Conservation (phyloP, 2,329 filamentous ascomycete genomes). For the Cercospora sp. region DNA sequence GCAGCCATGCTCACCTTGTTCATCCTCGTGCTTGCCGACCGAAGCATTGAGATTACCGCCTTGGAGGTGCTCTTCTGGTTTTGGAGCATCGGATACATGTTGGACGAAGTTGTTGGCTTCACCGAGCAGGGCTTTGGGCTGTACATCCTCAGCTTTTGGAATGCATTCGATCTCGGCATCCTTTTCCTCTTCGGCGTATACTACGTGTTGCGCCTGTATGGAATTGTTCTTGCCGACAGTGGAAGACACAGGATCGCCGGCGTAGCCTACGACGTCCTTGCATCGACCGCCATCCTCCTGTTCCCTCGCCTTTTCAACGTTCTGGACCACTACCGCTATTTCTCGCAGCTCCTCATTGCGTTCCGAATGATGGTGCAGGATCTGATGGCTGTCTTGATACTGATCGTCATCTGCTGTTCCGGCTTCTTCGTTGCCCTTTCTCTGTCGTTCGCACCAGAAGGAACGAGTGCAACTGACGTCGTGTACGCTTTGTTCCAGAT, state of each 20-base stretch:
- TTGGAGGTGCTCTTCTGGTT: slow-evolving; percentile 94
- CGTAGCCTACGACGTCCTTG: slow-evolving; percentile 91
- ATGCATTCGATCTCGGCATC: slow-evolving; percentile 90
- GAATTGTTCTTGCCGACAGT: slow-evolving; percentile 76
- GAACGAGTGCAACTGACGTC: slow-evolving; percentile 68
- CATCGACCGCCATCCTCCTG: slow-evolving; percentile 83
- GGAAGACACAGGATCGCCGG: slow-evolving; percentile 69
- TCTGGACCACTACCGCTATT: slow-evolving; percentile 92
- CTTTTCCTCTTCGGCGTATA: slow-evolving; percentile 82
- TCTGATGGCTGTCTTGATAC: slow-evolving; percentile 76
- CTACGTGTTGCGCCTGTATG: slow-evolving; percentile 85
- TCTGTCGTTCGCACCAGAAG: slow-evolving; percentile 68
- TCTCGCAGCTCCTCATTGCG: slow-evolving; percentile 89
- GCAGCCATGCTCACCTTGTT: slow-evolving; percentile 83
- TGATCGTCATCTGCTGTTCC: slow-evolving; percentile 85
- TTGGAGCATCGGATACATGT: slow-evolving; percentile 96
- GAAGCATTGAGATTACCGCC: slow-evolving; percentile 76
- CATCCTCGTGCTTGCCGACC: slow-evolving; percentile 73
- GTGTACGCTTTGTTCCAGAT: slow-evolving; percentile 92
- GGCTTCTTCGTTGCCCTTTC: slow-evolving; percentile 96
- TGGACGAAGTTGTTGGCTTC: slow-evolving; percentile 93
- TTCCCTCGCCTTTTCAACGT: slow-evolving; percentile 90
- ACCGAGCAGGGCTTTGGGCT: slow-evolving; percentile 95
- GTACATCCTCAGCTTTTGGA: slow-evolving; percentile 98
- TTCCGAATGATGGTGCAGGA: slow-evolving; percentile 94